Base-by-base conservation (phyloP, 768 basidiomycete genomes). In the Cystofilobasidium macerans region DNA sequence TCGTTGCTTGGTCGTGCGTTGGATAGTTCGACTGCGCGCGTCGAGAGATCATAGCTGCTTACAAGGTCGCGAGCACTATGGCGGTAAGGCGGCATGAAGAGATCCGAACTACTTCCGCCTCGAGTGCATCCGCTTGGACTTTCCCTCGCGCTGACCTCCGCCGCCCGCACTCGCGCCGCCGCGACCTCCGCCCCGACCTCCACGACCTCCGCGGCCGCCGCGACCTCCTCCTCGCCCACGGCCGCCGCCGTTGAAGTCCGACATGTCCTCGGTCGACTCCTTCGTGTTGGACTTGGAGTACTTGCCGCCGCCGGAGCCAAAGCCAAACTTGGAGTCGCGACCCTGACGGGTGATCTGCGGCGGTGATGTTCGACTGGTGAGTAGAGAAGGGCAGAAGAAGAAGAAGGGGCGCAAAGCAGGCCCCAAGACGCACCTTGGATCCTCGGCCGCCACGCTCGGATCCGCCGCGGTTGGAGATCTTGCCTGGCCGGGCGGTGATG, bases 311-410 rank as follows among this genome's bases (percentile, higher is more conserved):
- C 88, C 84, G 26, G 67, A 62, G 8, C 87, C 86, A 71, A 87
- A 87, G 18, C 89, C 88, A 73, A 82, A 93, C 75, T 93, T 93
- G 72, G 82, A 75, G 74, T 94, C 85, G 47, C 90, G 82, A 18
- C 79, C 80, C 30, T 79, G 74, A 22, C 88, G 83, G 53, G 82
- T 79, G 68, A 86, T 77, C 70, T 76, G 71, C 40, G 57, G 28
- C 60, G 33, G 30, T 32, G 7, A 45, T 28, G 14, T 18, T 56
- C n/a, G 87, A 85, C 33, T 85, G 77, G 51, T 40, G 35, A 61
- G 53, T 36, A 40, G 56, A 4, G 47, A 13, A 47, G 18, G 33
- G 16, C 48, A 12, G 2, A 12, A 57, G 47, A 43, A 30, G 26
- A 47, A 28, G 57, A 24, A 28, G 48, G n/a, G 26, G 28, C 42